Evolutionary conservation across 163 green algal species (phyloP).

Genomic region (Scenedesmus sp.): DNA sequence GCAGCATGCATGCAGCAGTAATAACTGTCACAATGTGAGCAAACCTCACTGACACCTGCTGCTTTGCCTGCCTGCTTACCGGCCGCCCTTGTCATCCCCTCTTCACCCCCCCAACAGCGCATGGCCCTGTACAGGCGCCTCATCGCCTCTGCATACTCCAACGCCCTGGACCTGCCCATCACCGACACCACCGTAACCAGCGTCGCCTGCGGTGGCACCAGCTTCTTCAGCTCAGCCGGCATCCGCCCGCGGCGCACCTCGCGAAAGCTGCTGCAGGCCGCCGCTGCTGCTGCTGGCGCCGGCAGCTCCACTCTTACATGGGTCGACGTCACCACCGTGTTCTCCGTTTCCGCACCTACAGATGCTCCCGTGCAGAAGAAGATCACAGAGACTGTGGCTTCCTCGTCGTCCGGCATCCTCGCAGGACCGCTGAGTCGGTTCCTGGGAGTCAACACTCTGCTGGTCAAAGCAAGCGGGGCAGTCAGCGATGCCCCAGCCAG

Average conservation of each 20-base stretch:
- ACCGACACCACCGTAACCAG: slow-evolving; percentile 4
- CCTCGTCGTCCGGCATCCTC: slow-evolving; percentile 8
- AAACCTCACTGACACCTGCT: background rate
- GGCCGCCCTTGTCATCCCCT: background rate
- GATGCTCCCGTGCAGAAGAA: background rate
- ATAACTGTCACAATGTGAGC: background rate
- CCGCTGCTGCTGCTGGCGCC: background rate
- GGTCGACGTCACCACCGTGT: slow-evolving; percentile 31
- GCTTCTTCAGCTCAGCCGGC: slow-evolving; percentile 8
- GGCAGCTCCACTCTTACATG: background rate
- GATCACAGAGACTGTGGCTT: slow-evolving; percentile 15
- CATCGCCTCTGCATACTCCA: background rate
- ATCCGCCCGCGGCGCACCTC: background rate
- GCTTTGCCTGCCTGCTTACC: background rate
- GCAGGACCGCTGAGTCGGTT: slow-evolving; percentile 29
- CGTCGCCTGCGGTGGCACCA: slow-evolving; percentile 8
- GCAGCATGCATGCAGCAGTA: background rate
- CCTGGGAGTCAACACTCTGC: slow-evolving; percentile 9
- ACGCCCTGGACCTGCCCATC: background rate
- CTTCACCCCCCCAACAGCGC: background rate
- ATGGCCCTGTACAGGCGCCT: background rate
- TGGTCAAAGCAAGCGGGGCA: slow-evolving; percentile 17
- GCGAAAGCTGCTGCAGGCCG: background rate
- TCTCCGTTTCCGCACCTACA: slow-evolving; percentile 9
- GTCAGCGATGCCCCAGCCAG: background rate